Evolutionary conservation across 2,329 filamentous ascomycete species (phyloP).

Genomic region (Colletotrichum lentis): DNA sequence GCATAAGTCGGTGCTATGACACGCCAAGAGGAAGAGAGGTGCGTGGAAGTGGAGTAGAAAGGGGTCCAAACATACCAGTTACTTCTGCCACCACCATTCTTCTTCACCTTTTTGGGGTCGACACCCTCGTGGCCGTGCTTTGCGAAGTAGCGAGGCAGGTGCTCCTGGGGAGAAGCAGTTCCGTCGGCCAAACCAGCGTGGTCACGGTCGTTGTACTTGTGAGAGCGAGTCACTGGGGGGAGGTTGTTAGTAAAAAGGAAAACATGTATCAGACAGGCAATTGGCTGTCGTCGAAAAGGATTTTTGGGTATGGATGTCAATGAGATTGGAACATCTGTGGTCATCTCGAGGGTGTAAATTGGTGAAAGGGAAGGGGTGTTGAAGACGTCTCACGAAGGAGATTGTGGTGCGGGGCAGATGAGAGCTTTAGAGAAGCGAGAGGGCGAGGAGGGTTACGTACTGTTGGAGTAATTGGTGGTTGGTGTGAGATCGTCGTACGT

Average conservation of each 20-base stretch:
- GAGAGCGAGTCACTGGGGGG: constrained; percentile 88
- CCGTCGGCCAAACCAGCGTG: constrained; percentile 82
- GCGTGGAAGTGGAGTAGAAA: constrained; percentile 34
- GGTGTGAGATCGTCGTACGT: neutral
- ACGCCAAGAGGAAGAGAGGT: constrained; percentile 4
- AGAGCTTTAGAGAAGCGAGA: constrained; percentile 7
- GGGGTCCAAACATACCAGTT: constrained; percentile 77
- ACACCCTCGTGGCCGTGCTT: constrained; percentile 82
- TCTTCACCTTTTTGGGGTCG: constrained; percentile 95
- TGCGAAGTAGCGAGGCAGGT: constrained; percentile 90
- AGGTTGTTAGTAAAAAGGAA: constrained; percentile 30
- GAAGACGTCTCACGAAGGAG: constrained; percentile 24
- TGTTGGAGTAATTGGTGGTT: constrained; percentile 27
- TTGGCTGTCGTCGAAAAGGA: neutral
- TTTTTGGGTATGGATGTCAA: neutral
- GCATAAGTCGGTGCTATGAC: constrained; percentile 3
- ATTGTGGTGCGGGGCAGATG: constrained; percentile 25
- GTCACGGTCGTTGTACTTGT: constrained; percentile 95
- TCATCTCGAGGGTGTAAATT: neutral
- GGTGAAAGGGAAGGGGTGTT: neutral
- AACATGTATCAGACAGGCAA: neutral
- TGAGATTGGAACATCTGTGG: neutral
- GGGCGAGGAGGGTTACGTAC: constrained; percentile 33
- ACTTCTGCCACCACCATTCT: constrained; percentile 89
- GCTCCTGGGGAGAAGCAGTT: constrained; percentile 72